phyloP scores from a whole-genome alignment of 257 asterid genomes.

The Cynanchum wilfordii region DNA sequence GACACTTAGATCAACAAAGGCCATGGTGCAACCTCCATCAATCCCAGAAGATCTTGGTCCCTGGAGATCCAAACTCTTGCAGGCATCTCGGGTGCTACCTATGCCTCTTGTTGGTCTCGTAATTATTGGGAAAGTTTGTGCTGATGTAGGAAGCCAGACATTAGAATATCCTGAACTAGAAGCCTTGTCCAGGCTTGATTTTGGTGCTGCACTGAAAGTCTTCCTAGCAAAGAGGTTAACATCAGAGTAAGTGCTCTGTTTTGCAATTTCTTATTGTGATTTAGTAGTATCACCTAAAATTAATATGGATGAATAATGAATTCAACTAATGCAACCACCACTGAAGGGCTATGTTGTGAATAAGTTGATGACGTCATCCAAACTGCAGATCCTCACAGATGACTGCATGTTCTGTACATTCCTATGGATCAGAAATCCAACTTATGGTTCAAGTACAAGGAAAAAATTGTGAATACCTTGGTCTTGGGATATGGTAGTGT shows the following conservation, averaged over 20 bases:
- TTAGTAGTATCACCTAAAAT: neutral
- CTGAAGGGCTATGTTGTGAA: neutral
- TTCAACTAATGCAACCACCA: neutral
- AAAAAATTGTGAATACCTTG: neutral
- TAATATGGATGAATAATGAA: neutral
- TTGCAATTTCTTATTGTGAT: neutral
- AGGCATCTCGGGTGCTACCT: slow-evolving; percentile 89
- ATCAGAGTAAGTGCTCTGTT: slow-evolving; percentile 63
- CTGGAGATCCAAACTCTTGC: slow-evolving; percentile 84
- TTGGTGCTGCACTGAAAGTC: slow-evolving; percentile 92
- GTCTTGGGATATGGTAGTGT: neutral
- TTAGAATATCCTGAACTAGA: slow-evolving; percentile 70
- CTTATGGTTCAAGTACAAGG: neutral
- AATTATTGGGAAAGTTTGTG: slow-evolving; percentile 80
- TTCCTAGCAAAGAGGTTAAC: slow-evolving; percentile 89
- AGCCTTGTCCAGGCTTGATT: slow-evolving; percentile 91
- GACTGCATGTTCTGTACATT: neutral
- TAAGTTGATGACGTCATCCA: neutral
- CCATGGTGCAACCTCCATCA: slow-evolving; percentile 53
- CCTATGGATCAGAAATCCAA: neutral
- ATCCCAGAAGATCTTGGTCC: slow-evolving; percentile 79
- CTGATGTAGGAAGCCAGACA: slow-evolving; percentile 58
- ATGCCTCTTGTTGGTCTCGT: slow-evolving; percentile 97
- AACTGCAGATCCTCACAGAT: neutral
- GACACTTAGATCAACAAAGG: slow-evolving; percentile 85